Percentiles rank a stretch among this genome's conserved stretches.
These are phyloP conservation scores for Colletotrichum sansevieriae DNA, from an alignment of 2,329 filamentous ascomycete species.

Conservation along the genomic window DNA sequence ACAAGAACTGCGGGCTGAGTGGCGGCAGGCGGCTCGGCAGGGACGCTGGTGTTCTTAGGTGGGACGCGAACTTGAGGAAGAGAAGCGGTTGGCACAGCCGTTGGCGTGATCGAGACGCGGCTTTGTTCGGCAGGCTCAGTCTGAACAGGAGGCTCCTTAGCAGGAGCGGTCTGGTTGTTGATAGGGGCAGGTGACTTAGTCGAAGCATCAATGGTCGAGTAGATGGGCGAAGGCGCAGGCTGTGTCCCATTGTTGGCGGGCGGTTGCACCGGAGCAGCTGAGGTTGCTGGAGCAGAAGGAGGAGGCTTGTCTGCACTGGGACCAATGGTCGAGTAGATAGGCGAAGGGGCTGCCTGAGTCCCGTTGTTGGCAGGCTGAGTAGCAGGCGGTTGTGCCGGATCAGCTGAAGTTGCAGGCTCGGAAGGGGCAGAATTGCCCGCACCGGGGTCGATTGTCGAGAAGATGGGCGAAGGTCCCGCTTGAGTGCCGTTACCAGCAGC, in stretches of 20 bases:
- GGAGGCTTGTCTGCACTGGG: not conserved
- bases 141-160: not conserved
- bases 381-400: not conserved
- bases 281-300: not conserved
- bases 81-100: conserved; percentile 26
- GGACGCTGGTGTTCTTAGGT: conserved; percentile 4
- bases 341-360: conserved; percentile 2
- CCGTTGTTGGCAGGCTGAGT: not conserved
- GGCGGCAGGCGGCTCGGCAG: not conserved
- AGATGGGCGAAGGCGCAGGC: conserved; percentile 9
- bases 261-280: not conserved
- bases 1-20: not conserved
- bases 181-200: conserved; percentile 11
- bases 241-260: not conserved
- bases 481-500: conserved; percentile 3
- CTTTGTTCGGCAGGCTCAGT: conserved; percentile 1
- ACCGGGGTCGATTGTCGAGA: conserved; percentile 9
- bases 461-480: conserved; percentile 14
- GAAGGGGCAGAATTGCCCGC: not conserved
- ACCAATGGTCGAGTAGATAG: conserved; percentile 8
- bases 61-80: conserved; percentile 6
- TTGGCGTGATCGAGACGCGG: conserved; percentile 33
- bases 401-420: too few relatives aligned
- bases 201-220: not conserved
- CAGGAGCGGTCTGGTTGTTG: conserved; percentile 16